These are phyloP conservation scores for Botrytis squamosa DNA, from an alignment of 2,329 filamentous ascomycete species.

Conservation along the genomic window DNA sequence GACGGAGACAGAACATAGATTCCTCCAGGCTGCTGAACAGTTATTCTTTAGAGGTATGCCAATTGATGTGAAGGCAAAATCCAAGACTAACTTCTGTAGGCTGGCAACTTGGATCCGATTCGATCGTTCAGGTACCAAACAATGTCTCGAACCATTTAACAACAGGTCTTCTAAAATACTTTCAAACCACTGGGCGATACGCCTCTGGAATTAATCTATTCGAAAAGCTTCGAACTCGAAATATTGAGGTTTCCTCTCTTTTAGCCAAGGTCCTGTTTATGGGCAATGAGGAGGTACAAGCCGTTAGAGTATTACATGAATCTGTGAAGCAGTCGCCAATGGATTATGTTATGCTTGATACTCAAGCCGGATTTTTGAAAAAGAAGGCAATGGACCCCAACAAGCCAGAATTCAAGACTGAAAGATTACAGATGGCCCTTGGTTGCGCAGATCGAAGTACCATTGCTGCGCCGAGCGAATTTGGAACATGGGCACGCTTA, in stretches of 20 bases:
- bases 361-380: conserved; percentile 88
- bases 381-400: conserved; percentile 68
- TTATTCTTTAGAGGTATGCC: conserved; percentile 83
- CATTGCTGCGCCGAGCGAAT: conserved; percentile 92
- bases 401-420: conserved; percentile 55
- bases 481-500: conserved; percentile 91
- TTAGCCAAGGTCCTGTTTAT: conserved; percentile 88
- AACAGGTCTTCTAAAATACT: conserved; percentile 89
- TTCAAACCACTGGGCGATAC: conserved; percentile 91
- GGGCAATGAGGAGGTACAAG: conserved; percentile 96
- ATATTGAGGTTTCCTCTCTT: conserved; percentile 90
- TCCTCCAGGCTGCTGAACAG: conserved; percentile 88
- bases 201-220: conserved; percentile 96
- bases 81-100: conserved; percentile 50
- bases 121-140: conserved; percentile 95
- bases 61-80: neutral
- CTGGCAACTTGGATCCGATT: conserved; percentile 94
- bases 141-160: conserved; percentile 95
- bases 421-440: conserved; percentile 79
- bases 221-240: conserved; percentile 87
- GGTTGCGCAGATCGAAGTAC: conserved; percentile 94
- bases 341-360: conserved; percentile 95
- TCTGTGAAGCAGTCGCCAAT: conserved; percentile 89
- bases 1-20: conserved; percentile 97
- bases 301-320: conserved; percentile 82